phyloP scores from a whole-genome alignment of 1,284 basidiomycete genomes.

The Naganishia cerealis region DNA sequence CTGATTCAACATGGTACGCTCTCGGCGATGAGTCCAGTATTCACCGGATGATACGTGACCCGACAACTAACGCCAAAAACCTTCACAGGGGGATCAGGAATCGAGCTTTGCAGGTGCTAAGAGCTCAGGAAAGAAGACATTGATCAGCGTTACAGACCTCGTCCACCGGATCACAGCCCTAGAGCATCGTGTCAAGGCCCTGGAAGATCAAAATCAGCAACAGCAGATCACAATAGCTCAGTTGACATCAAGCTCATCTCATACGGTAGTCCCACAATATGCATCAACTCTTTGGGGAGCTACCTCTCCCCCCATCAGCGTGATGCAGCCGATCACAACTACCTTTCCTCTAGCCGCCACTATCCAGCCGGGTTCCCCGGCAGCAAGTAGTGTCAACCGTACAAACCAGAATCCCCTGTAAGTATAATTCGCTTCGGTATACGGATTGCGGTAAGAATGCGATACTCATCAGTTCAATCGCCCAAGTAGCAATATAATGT shows the following conservation, averaged over 20 bases:
- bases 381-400: background rate
- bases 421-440: background rate
- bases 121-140: background rate
- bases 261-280: background rate
- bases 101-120: background rate
- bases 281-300: conserved; percentile 7
- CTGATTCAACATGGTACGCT: too few species aligned
- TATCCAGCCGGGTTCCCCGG: too few species aligned
- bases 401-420: background rate
- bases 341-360: too few species aligned
- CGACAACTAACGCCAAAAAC: background rate
- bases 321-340: background rate
- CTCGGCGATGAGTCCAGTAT: too few species aligned
- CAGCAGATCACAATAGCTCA: background rate
- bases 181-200: conserved; percentile 6
- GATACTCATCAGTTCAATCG: background rate
- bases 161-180: conserved; percentile 4
- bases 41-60: too few species aligned
- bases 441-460: background rate
- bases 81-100: background rate
- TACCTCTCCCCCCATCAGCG: background rate
- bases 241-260: background rate
- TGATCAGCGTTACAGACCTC: conserved; percentile 9
- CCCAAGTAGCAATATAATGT: background rate
- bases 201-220: conserved; percentile 1